Conservation (phyloP, 192 early-diverging fungal genomes). For the Hyaloraphidium curvatum region DNA sequence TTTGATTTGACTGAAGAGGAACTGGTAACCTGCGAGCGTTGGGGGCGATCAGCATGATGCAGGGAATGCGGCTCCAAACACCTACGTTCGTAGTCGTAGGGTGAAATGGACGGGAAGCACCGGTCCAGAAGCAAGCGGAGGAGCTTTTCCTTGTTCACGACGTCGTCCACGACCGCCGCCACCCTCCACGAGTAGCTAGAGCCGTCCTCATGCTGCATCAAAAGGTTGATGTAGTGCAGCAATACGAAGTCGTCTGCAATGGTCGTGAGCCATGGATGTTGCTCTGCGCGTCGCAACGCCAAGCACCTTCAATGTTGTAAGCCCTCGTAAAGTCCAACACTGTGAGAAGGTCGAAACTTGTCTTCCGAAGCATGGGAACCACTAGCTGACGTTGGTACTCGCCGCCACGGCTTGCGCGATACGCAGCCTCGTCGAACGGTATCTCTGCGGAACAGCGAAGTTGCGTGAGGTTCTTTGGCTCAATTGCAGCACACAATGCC, state of each 20-base stretch:
- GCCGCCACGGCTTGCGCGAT: conserved; percentile 15
- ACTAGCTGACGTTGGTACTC: conserved; percentile 32
- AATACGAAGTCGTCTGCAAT: conserved; percentile 22
- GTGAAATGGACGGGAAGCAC: conserved; percentile 20
- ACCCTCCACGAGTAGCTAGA: no score
- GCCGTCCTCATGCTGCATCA: conserved; percentile 17
- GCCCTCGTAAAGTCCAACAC: conserved; percentile 40
- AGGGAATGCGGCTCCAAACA: neutral
- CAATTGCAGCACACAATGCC: neutral
- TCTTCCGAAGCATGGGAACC: conserved; percentile 30
- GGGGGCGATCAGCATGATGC: neutral
- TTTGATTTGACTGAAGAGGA: conserved; percentile 29
- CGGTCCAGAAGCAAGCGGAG: conserved; percentile 22
- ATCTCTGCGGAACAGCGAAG: conserved; percentile 12
- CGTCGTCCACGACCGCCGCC: conserved; percentile 19
- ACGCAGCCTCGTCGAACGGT: conserved; percentile 30
- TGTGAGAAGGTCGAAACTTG: conserved; percentile 36
- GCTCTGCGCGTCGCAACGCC: no score
- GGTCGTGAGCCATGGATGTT: no score
- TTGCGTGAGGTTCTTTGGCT: neutral
- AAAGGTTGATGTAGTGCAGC: conserved; percentile 22
- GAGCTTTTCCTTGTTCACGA: conserved; percentile 33
- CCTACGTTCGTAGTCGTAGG: conserved; percentile 46
- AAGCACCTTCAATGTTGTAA: conserved; percentile 30
- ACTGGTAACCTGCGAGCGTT: conserved; percentile 16